These are phyloP conservation scores for Beauveria sp. DNA, from an alignment of 2,329 filamentous ascomycete species.

Conservation along the genomic window DNA sequence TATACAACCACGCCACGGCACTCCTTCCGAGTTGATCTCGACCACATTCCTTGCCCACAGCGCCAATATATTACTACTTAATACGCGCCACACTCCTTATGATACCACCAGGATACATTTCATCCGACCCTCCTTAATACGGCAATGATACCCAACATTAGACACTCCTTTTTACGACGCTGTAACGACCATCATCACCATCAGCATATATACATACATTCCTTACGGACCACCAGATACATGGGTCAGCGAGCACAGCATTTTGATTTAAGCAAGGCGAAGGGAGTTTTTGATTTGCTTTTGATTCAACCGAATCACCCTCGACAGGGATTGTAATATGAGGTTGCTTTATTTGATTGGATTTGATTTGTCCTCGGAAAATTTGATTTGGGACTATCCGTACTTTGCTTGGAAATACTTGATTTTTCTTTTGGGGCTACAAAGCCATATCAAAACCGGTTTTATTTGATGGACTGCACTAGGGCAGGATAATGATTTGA, in stretches of 20 bases:
- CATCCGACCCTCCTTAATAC: constrained; percentile 11
- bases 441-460: constrained; percentile 5
- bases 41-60: constrained; percentile 21
- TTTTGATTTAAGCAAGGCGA: constrained; percentile 11
- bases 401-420: neutral
- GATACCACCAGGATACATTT: constrained; percentile 5
- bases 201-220: constrained; percentile 39
- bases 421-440: constrained; percentile 6
- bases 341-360: neutral
- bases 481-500: constrained; percentile 1
- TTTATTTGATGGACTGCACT: constrained; percentile 5
- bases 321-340: constrained; percentile 7
- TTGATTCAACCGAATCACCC: constrained; percentile 3
- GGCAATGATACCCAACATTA: constrained; percentile 24
- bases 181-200: constrained; percentile 28
- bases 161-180: constrained; percentile 31
- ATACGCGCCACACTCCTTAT: constrained; percentile 16
- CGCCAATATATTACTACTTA: constrained; percentile 22
- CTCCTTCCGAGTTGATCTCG: constrained; percentile 24
- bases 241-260: constrained; percentile 12
- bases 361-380: neutral
- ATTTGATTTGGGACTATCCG: neutral
- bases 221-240: constrained; percentile 33
- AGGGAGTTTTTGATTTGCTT: constrained; percentile 9
- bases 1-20: constrained; percentile 12